Base-by-base conservation (phyloP, 768 basidiomycete genomes). In the Tulasnella calospora region DNA sequence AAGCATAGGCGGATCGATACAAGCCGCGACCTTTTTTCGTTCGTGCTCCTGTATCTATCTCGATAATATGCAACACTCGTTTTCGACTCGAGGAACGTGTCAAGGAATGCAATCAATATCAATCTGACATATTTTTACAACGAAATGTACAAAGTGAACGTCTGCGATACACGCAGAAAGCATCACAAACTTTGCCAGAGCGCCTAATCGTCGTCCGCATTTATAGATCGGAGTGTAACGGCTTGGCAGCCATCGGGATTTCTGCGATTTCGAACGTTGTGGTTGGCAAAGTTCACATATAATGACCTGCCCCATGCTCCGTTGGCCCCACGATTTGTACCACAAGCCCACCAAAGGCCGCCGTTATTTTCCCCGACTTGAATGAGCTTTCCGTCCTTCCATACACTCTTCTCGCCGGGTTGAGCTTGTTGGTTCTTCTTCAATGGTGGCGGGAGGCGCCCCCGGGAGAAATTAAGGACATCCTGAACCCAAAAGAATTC, bases 321-420 rank as follows among this genome's bases (percentile, higher is more conserved):
- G 44, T 71, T 36, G 21, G 4, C 38, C 6, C 69, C 41, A 13
- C 30, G 70, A n/a, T 17, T 71, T 13, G 36, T 40, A 35, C 44
- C 70, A 36, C 77, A 78, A 17, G 41, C 67, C 77, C 77, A 78
- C 40, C 69, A 78, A 46, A 78, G 67, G 9, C 77, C 77, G 36
- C 70, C 77, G 46, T 78, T 78, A n/a, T 44, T 78, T 30, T 78
- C 77, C 10, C 47, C 38, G 21, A 76, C 51, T 19, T 23, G 35
- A 15, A 61, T 69, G 27, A 51, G 57, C 57, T 61, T 55, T n/a
- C 57, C 55, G 55, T 61, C 38, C 69, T 71, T 36, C 69, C 67
- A 71, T 9, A 44, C 30, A 40, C 9, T 30, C 70, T 78, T 78
- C 70, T 70, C 40, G n/a, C 77, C 69, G 67, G 15, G 17, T 35